Conservation (phyloP, 371 early-diverging fungal species). For the Mucor piriformis region DNA sequence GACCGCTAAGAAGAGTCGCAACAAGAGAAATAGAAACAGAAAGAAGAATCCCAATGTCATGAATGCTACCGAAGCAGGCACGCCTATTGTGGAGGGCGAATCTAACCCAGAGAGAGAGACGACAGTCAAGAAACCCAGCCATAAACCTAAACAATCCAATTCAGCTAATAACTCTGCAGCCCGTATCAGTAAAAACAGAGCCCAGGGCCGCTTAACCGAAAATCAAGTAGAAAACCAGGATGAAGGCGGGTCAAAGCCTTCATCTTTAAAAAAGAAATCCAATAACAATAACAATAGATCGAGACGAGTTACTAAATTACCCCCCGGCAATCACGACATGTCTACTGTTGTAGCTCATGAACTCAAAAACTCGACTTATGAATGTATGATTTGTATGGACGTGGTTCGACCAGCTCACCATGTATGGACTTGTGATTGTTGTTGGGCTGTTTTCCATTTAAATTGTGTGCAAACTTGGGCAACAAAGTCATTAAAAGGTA, state of each 20-base stretch:
- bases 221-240: neutral
- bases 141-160: neutral
- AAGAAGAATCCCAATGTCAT: constrained; percentile 18
- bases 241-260: neutral
- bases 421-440: constrained; percentile 85
- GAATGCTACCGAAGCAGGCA: constrained; percentile 17
- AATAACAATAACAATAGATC: constrained; percentile 5
- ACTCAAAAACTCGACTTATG: constrained; percentile 71
- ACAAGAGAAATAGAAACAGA: constrained; percentile 6
- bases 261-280: neutral
- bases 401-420: constrained; percentile 65
- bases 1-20: constrained; percentile 11
- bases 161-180: neutral
- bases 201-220: constrained; percentile 43
- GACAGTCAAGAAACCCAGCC: neutral
- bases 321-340: constrained; percentile 54
- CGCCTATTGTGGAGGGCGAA: neutral
- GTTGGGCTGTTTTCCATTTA: constrained; percentile 91
- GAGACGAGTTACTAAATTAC: constrained; percentile 16
- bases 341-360: constrained; percentile 63
- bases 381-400: constrained; percentile 97
- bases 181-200: constrained; percentile 36
- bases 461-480: constrained; percentile 81
- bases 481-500: constrained; percentile 63
- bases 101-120: neutral